These are phyloP conservation scores for Chlorella sp. DNA, from an alignment of 139 green algal genomes.

Conservation along the genomic window DNA sequence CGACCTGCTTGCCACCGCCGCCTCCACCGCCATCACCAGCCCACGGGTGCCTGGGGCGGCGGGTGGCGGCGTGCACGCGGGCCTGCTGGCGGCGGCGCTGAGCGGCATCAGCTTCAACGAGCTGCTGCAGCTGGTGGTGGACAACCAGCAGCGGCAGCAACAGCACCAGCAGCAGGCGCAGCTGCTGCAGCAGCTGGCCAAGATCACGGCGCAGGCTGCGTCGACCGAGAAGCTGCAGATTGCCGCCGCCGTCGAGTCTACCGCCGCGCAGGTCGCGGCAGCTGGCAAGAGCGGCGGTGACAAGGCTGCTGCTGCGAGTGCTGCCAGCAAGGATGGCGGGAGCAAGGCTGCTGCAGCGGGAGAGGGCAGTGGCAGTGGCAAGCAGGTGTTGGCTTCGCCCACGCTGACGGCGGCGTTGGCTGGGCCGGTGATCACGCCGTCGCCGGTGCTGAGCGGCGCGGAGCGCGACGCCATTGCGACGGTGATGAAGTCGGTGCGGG, in stretches of 20 bases:
- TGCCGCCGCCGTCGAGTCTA: too few relatives aligned
- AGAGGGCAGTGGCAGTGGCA: too few relatives aligned
- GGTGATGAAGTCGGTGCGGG: neutral
- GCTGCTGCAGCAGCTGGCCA: neutral
- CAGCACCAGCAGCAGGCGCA: neutral
- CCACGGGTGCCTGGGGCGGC: too few relatives aligned
- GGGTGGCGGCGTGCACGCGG: neutral
- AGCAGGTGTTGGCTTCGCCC: too few relatives aligned
- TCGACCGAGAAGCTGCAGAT: neutral
- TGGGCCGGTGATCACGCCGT: neutral
- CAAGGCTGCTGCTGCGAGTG: too few relatives aligned
- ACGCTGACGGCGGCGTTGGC: neutral
- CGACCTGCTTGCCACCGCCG: neutral
- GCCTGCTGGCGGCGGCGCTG: neutral
- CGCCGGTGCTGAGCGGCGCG: neutral
- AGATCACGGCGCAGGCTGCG: neutral
- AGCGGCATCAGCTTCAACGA: neutral
- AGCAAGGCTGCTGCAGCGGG: too few relatives aligned
- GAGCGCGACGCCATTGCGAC: neutral
- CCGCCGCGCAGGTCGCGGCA: too few relatives aligned
- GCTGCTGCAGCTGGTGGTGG: neutral
- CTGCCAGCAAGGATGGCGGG: neutral
- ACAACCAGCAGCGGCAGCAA: neutral
- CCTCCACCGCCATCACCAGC: neutral
- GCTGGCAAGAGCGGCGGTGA: neutral